These are phyloP conservation scores for Taphrina flavorubra DNA, from an alignment of 1,139 yeast genomes.

Conservation along the genomic window DNA sequence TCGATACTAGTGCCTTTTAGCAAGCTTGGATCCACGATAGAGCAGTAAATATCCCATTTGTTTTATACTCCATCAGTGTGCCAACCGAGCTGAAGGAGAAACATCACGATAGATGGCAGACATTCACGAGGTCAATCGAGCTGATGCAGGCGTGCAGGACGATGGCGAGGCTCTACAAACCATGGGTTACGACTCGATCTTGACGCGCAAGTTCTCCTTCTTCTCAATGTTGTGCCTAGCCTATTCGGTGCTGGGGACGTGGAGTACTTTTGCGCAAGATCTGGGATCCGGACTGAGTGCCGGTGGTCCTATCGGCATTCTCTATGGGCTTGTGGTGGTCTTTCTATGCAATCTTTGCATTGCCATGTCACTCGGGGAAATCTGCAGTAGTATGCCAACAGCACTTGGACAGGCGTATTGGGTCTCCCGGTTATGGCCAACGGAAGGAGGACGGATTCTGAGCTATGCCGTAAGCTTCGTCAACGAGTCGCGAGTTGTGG, in stretches of 20 bases:
- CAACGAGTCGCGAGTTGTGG: background rate
- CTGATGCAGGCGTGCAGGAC: background rate
- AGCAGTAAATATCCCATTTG: too few relatives aligned
- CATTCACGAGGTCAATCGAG: constrained; percentile 10
- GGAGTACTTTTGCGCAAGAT: constrained; percentile 37
- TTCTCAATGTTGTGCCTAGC: constrained; percentile 35
- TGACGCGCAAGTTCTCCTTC: constrained; percentile 31
- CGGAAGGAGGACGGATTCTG: constrained; percentile 44
- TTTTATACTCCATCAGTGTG: too few relatives aligned
- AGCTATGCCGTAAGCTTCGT: constrained; percentile 31
- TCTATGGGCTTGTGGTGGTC: constrained; percentile 75
- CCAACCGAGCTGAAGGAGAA: too few relatives aligned
- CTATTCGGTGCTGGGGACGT: constrained; percentile 30
- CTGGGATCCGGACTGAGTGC: constrained; percentile 33
- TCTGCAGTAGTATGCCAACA: constrained; percentile 71
- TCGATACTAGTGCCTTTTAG: too few relatives aligned
- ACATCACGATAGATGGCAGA: background rate
- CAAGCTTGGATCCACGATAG: too few relatives aligned
- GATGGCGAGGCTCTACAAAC: constrained; percentile 26
- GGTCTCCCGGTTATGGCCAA: constrained; percentile 42
- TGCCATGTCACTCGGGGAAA: constrained; percentile 63
- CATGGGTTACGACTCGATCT: constrained; percentile 23
- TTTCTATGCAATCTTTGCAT: constrained; percentile 63
- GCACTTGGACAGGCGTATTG: constrained; percentile 54
- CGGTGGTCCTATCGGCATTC: constrained; percentile 55